Evolutionary conservation across 2,329 filamentous ascomycete genomes (phyloP), one percentile per base, ranked within the genome.

Genomic region (Colletotrichum tofieldiae): DNA sequence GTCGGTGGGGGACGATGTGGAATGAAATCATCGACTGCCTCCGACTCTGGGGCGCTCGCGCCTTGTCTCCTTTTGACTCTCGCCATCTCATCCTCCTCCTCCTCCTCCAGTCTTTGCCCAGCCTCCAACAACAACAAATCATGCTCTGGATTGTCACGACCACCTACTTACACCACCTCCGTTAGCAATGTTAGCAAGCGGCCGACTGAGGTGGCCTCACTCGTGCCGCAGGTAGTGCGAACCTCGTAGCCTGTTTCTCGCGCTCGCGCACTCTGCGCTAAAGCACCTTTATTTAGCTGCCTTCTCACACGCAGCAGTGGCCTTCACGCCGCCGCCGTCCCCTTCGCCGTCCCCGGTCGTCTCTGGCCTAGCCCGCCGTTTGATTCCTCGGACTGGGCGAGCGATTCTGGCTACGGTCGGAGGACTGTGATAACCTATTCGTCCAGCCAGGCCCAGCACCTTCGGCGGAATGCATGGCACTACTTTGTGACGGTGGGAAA

Each of bases 301-400:
- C 29, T 49, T 37, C 47, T 18, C 32, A 39, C 41, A 18, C 45
- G 45, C 8, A 60, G 26, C 14, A n/a, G 7, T 20, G 29, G 37
- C 7, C 29, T 45, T n/a, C 20, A 59, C n/a, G 39, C 59, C 64
- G 29, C 41, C 43, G n/a, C 23, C 11, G 47, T n/a, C 23, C 41
- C 41, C 37, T 55, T 20, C 45, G 49, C 37, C 26, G n/a, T 23
- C 45, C 35, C 26, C 23, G 4, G n/a, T 26, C 54, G n/a, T 8
- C 35, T 14, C 14, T 62, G 29, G 37, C 29, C 56, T 12, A 60
- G 54, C 39, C 32, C 43, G 63, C 29, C 63, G 51, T 58, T 58
- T 49, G n/a, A 49, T 26, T 23, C 41, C 9, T 20, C 18, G 52
- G 52, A 14, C 12, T 56, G 4, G 18, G 52, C 52, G 18, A 55